Evolutionary conservation across 352 stramenopile genomes (phyloP), one percentile per base, ranked within the genome.

Genomic region (Albugo laibachii): DNA sequence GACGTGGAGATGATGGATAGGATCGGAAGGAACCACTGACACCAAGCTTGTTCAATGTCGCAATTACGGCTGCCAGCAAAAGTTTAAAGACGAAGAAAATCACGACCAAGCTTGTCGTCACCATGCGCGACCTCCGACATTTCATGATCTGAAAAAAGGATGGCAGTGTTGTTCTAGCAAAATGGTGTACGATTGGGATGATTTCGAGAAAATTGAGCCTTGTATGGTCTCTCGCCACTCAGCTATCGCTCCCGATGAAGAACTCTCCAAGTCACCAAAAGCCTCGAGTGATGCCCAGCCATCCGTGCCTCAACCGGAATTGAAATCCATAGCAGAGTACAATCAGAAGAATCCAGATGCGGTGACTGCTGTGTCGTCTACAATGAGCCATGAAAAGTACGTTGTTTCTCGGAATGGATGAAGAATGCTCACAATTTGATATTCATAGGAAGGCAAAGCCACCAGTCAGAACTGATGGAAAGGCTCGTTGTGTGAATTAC

Each of bases 151-250:
- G 47, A 92, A 92, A 62, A 94, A 94, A 50, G 77, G 81, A 57
- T 94, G 81, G 81, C 69, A 76, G 40, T 94, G 81, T 63, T 94
- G 81, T 63, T 78, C 75, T 50, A 70, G 62, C 51, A 86, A 80
- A 56, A 89, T 92, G 73, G 77, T 95, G 13, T 97, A 96, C 63
- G 86, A 96, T 67, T 97, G 87, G 83, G 87, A 97, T 58, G 80
- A 93, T 59, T 97, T 97, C 59, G 75, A 95, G 58, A 83, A 83
- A 56, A 89, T 88, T 51, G 61, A 79, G 52, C 58, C 68, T 40
- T 91, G 74, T 45, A 57, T 73, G 24, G 57, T 87, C 15, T 60
- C 72, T 10, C 75, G 71, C 49, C 74, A 87, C 62, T 89, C 67
- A 50, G 69, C 57, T 39, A 58, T 73, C 11, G 63, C 79, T 18